Evolutionary conservation across 768 basidiomycete genomes (phyloP), one percentile per base, ranked within the genome.

Genomic region (Leccinellum rugosiceps): DNA sequence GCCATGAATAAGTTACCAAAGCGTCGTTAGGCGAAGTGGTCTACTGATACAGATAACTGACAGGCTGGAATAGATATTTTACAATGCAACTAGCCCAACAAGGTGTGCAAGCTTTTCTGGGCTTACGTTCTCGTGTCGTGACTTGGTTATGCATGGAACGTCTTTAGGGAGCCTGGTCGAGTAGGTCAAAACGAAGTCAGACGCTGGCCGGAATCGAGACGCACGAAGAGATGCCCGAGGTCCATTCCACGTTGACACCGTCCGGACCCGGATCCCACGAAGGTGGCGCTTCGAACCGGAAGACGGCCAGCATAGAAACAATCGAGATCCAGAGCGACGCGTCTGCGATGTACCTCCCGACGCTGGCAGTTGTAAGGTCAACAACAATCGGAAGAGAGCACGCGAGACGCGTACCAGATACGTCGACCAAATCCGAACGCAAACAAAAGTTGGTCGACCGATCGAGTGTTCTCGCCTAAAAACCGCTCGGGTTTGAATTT

Each of bases 371-470:
- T 11, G 5, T 1, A 28, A 8, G 48, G 35, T 56, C 46, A 64
- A 11, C 3, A 15, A 11, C 26, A 41, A 3, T 10, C 6, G 13
- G 10, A 3, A 2, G 21, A 5, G 32, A 6, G 32, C 6, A 3
- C 11, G 11, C 3, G 28, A n/a, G 3, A 3, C 9, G 15, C 57
- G 1, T 49, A 64, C 65, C 62, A 65, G 34, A 58, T 17, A 52
- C 79, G 53, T 52, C 83, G 83, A 69, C 82, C 79, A 26, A 85
- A 72, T 34, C 69, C 69, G 48, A 68, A 68, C 1, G 50, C 59
- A 41, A 70, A 68, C 10, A 66, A 61, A 35, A 63, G 58, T 11
- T 51, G 46, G 11, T 68, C 63, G 15, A 51, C 43, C 3, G 50
- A 28, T 14, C 17, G 38, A 19, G 14, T 44, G 7, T 54, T 49